Percentiles rank a stretch among this genome's conserved stretches.
phyloP scores from a whole-genome alignment of 1,284 basidiomycete species.

The Microbotryum silenes-acaulis region DNA sequence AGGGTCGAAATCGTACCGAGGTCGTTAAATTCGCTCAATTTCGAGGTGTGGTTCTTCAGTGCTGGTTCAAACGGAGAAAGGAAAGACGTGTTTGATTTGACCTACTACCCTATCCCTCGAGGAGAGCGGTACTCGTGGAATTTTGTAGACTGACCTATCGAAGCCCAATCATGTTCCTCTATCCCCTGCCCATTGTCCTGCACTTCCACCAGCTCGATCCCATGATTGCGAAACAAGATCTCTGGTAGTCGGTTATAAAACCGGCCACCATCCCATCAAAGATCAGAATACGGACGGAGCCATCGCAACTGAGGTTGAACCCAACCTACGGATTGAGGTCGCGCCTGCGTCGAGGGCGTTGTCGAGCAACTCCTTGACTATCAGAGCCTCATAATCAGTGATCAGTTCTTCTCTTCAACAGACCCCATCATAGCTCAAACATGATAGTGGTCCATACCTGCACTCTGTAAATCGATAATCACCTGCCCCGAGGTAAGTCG shows the following conservation, averaged over 20 bases:
- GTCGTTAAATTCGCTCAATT: conserved; percentile 69
- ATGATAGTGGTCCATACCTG: conserved; percentile 14
- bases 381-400: not conserved
- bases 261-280: too few relatives aligned
- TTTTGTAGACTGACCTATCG: conserved; percentile 54
- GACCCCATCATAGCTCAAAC: too few relatives aligned
- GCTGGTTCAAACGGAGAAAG: conserved; percentile 45
- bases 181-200: conserved; percentile 90
- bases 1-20: conserved; percentile 72
- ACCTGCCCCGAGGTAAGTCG: conserved; percentile 89
- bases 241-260: conserved; percentile 48
- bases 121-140: too few relatives aligned
- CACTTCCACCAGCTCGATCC: conserved; percentile 78
- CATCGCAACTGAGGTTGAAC: not conserved
- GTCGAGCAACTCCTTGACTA: conserved; percentile 93
- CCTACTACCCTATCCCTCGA: too few relatives aligned
- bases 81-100: too few relatives aligned
- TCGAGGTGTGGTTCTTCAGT: conserved; percentile 90
- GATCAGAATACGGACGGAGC: too few relatives aligned
- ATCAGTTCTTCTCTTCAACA: not conserved
- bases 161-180: conserved; percentile 62
- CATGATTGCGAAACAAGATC: conserved; percentile 82
- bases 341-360: conserved; percentile 92
- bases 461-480: conserved; percentile 76
- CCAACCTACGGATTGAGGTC: conserved; percentile 65